phyloP scores from a whole-genome alignment of 2,329 filamentous ascomycete genomes.

The Magnaporthiopsis incrustans region DNA sequence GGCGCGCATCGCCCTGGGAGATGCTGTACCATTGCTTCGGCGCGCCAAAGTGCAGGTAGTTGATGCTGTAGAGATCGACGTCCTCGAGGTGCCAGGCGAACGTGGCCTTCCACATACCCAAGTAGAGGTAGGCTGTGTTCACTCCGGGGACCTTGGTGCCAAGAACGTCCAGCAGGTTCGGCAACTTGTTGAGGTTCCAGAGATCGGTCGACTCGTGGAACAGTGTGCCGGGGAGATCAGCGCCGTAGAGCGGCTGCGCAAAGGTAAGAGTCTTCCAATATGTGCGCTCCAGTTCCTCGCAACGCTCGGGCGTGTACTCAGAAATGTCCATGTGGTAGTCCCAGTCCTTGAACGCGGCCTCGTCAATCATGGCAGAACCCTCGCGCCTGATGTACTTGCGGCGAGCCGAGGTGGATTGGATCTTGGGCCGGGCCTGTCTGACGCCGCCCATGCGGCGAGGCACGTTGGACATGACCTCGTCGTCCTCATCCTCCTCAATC shows the following conservation, averaged over 20 bases:
- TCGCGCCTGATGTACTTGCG: constrained; percentile 80
- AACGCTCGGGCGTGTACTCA: constrained; percentile 84
- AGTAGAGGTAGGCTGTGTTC: constrained; percentile 94
- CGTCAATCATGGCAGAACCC: constrained; percentile 71
- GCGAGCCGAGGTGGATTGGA: constrained; percentile 74
- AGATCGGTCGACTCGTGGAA: constrained; percentile 77
- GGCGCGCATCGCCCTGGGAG: constrained; percentile 85
- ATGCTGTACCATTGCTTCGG: constrained; percentile 99
- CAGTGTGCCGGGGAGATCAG: constrained; percentile 90
- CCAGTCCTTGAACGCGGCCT: constrained; percentile 83
- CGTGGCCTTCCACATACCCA: constrained; percentile 99
- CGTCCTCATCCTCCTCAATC: constrained; percentile 37
- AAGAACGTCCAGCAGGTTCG: constrained; percentile 86
- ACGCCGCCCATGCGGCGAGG: constrained; percentile 39
- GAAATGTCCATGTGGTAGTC: constrained; percentile 84
- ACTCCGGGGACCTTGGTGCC: constrained; percentile 95
- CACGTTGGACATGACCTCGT: constrained; percentile 19
- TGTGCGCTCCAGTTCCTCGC: constrained; percentile 84
- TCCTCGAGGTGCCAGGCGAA: constrained; percentile 99
- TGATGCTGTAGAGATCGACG: constrained; percentile 98
- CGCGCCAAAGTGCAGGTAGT: constrained; percentile 97
- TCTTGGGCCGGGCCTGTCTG: constrained; percentile 47
- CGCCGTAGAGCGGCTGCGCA: constrained; percentile 88
- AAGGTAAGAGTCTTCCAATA: constrained; percentile 99
- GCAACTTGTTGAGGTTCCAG: constrained; percentile 94